Evolutionary conservation across 2,329 filamentous ascomycete species (phyloP).

Genomic region (Balansia obtecta): DNA sequence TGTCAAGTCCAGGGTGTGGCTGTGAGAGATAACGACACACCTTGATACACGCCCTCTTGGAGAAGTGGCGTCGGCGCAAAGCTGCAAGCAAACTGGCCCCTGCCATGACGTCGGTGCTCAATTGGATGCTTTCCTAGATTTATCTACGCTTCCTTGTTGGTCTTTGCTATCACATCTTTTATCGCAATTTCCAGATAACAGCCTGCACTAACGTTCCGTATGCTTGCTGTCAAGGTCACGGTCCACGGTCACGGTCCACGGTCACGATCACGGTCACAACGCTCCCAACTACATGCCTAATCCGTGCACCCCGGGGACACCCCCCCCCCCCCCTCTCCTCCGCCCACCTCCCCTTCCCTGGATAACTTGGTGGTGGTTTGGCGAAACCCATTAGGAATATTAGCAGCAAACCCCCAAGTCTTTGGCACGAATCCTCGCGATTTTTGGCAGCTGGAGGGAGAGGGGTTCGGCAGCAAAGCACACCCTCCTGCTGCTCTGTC

Average conservation of each 20-base stretch:
- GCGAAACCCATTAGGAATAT: not conserved
- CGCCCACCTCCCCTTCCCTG: not conserved
- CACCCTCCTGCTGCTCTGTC: not conserved
- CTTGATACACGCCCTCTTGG: not conserved
- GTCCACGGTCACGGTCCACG: not conserved
- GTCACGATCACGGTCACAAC: not conserved
- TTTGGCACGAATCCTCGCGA: too few relatives aligned
- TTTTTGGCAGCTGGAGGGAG: not conserved
- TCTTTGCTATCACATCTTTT: not conserved
- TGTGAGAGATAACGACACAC: not conserved
- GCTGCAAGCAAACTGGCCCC: constrained; percentile 1
- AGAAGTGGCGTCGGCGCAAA: not conserved
- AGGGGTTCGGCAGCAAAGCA: not conserved
- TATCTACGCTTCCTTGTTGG: not conserved
- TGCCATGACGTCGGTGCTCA: not conserved
- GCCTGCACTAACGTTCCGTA: too few relatives aligned
- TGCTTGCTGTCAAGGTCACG: not conserved
- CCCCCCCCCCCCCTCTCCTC: too few relatives aligned
- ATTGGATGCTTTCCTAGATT: not conserved
- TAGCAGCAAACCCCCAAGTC: too few relatives aligned
- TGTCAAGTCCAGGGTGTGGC: not conserved
- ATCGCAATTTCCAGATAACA: not conserved
- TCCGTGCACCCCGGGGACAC: not conserved
- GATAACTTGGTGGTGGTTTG: not conserved
- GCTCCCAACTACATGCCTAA: not conserved